Percentiles rank a stretch among this genome's conserved stretches.
phyloP scores from a whole-genome alignment of 31 red algal species.

The Bonnemaisonia californica region DNA sequence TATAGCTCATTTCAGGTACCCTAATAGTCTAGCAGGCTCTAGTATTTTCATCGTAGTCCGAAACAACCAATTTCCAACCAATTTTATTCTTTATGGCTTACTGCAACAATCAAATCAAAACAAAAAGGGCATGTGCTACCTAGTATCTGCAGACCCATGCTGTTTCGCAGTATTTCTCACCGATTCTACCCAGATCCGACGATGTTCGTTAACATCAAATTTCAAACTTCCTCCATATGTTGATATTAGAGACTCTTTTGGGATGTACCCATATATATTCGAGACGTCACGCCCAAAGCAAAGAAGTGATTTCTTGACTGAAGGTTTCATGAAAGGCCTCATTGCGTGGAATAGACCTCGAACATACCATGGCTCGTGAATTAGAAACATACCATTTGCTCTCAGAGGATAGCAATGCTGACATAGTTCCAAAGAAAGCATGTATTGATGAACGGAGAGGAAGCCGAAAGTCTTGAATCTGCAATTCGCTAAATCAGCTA shows the following conservation, averaged over 20 bases:
- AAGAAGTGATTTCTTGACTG: conserved; percentile 19
- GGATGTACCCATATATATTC: conserved; percentile 37
- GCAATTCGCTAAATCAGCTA: conserved; percentile 41
- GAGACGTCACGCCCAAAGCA: conserved; percentile 36
- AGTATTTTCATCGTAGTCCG: no score
- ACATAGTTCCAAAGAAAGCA: conserved; percentile 39
- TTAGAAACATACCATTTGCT: conserved; percentile 46
- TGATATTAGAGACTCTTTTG: conserved; percentile 15
- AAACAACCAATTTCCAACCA: no score
- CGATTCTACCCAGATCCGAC: conserved; percentile 21
- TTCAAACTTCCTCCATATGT: conserved; percentile 35
- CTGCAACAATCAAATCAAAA: no score
- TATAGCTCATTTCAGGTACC: no score
- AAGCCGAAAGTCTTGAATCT: conserved; percentile 40
- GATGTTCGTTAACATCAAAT: conserved; percentile 2
- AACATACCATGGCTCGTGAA: conserved; percentile 50
- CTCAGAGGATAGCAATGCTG: conserved; percentile 57
- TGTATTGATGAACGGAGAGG: conserved; percentile 33
- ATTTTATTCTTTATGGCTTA: no score
- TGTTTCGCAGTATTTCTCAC: no score
- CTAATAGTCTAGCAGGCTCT: no score
- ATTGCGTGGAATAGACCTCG: conserved; percentile 41
- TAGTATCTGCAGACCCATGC: no score
- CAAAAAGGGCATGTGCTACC: no score
- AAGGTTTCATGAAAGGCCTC: conserved; percentile 58